Conservation (phyloP, 2,329 filamentous ascomycete species). For the Fusarium oligoseptatum region DNA sequence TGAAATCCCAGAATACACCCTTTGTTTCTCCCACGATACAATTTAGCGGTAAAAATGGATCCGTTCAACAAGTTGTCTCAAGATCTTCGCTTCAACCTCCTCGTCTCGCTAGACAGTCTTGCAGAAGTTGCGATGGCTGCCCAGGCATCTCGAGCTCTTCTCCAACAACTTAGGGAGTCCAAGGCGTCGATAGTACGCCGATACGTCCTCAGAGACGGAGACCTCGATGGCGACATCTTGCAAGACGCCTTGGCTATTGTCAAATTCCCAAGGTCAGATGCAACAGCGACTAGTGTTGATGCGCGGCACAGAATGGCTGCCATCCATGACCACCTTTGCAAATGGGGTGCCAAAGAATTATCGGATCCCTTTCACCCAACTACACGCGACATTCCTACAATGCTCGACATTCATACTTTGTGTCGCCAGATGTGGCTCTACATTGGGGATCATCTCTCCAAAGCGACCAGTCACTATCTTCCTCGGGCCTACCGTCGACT, state of each 20-base stretch:
- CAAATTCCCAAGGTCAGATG: neutral
- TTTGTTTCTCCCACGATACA: neutral
- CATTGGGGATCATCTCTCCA: constrained; percentile 1
- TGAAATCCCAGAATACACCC: neutral
- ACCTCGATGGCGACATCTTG: neutral
- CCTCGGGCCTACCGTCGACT: neutral
- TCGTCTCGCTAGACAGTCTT: neutral
- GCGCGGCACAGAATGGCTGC: neutral
- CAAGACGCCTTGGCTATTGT: constrained; percentile 11
- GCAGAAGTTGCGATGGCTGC: neutral
- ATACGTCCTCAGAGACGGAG: neutral
- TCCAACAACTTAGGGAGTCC: neutral
- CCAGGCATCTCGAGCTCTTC: neutral
- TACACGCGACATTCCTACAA: neutral
- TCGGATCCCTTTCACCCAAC: neutral
- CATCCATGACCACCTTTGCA: neutral
- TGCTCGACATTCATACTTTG: neutral
- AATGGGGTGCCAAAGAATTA: neutral
- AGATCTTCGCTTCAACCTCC: neutral
- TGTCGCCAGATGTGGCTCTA: neutral
- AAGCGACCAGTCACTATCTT: neutral
- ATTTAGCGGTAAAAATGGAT: neutral
- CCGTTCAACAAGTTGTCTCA: neutral
- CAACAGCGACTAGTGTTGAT: neutral
- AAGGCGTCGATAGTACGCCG: constrained; percentile 7